phyloP scores from a whole-genome alignment of 2,329 filamentous ascomycete genomes.

The Aschersonia sp. region DNA sequence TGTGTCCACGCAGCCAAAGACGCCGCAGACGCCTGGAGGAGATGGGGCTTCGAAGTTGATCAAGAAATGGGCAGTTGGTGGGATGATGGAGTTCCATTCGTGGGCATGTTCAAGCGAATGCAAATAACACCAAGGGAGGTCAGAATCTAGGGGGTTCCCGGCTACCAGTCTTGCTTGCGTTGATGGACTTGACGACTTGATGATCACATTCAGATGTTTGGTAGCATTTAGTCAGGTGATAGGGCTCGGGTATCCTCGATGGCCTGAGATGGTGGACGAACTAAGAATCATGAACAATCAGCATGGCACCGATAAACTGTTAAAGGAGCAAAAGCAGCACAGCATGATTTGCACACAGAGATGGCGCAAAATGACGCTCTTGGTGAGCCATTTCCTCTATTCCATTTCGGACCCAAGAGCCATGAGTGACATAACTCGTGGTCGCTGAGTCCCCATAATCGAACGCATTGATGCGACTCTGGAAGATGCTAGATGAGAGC shows the following conservation, averaged over 20 bases:
- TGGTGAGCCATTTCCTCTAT: constrained; percentile 22
- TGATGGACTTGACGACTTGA: background rate
- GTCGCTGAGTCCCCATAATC: constrained; percentile 27
- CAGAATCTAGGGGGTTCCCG: constrained; percentile 7
- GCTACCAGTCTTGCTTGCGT: background rate
- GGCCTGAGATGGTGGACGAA: background rate
- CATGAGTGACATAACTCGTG: constrained; percentile 25
- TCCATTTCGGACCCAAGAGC: constrained; percentile 27
- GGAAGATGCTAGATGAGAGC: constrained; percentile 26
- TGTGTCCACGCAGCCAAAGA: constrained; percentile 66
- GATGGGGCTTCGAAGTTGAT: constrained; percentile 62
- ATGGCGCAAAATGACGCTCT: constrained; percentile 17
- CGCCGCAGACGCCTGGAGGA: constrained; percentile 51
- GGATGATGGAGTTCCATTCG: constrained; percentile 73
- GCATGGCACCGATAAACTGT: background rate
- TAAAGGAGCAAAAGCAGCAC: too few relatives aligned
- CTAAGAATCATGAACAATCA: background rate
- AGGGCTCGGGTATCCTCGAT: too few relatives aligned
- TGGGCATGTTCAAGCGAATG: constrained; percentile 61
- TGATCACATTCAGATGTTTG: too few relatives aligned
- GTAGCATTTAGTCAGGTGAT: too few relatives aligned
- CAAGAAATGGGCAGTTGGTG: constrained; percentile 61
- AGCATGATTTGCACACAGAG: too few relatives aligned
- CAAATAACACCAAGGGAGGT: constrained; percentile 12
- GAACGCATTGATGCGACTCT: constrained; percentile 33